These are phyloP conservation scores for Euphrasia arctica DNA, from an alignment of 305 asterid genomes.

Conservation along the genomic window DNA sequence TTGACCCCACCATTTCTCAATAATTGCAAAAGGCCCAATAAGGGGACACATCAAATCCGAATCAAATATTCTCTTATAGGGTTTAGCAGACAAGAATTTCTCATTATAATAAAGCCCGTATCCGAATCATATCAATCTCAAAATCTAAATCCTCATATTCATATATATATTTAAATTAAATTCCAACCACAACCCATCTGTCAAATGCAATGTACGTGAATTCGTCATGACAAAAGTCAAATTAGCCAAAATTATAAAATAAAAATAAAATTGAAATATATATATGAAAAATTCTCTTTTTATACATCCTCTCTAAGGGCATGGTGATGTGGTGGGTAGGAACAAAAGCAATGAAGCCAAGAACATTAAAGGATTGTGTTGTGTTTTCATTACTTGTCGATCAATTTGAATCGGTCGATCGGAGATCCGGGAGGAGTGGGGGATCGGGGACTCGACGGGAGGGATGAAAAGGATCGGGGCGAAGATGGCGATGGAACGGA, in stretches of 20 bases:
- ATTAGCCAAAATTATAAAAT: not conserved
- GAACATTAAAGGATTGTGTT: not conserved
- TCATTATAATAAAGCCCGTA: not conserved
- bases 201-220: not conserved
- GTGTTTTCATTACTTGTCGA: not conserved
- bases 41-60: conserved; percentile 1
- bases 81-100: not conserved
- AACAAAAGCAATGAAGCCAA: not conserved
- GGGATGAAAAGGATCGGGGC: not conserved
- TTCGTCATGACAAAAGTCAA: not conserved
- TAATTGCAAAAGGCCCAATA: not conserved
- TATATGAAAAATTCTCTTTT: not conserved
- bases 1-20: not conserved
- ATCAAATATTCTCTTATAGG: not conserved
- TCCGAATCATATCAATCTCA: not conserved
- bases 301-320: not conserved
- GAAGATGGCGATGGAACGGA: not conserved
- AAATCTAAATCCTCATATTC: not conserved
- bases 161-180: not conserved
- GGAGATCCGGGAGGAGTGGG: not conserved
- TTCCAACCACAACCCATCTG: not conserved
- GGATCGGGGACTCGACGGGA: not conserved
- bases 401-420: not conserved
- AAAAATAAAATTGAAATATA: not conserved
- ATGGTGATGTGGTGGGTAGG: not conserved